Base-by-base conservation (phyloP, 768 basidiomycete genomes). In the Tricholoma flavovirens region DNA sequence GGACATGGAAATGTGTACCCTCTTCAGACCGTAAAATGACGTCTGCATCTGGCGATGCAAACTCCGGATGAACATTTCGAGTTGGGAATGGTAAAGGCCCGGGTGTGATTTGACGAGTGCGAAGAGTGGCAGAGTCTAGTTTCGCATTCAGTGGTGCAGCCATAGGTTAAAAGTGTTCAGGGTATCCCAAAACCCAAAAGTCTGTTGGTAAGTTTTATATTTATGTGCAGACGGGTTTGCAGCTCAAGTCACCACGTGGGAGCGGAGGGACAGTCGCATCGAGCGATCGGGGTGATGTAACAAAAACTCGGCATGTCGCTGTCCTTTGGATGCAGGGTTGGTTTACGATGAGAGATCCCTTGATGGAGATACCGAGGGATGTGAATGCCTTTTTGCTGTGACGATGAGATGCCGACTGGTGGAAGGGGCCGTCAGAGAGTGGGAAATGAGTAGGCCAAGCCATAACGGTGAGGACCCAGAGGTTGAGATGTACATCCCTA, bases 1-100 rank as follows among this genome's bases (percentile, higher is more conserved):
- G 78, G 17, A 86, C 73, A 46, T 77, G 76, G 66, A 86, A 87
- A 51, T 75, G 65, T 26, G 78, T 80, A 2, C 77, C 73, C 49
- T 82, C 76, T 45, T 78, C 58, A 3, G 76, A 76, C 15, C 72
- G 68, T 15, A 77, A 68, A 22, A 71, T 62, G 10, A 73, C 63
- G 54, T 75, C 72, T 14, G 72, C 71, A 40, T 73, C 69, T 21
- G 66, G 61, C 19, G 64, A 62, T 32, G 68, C 67, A 64, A 72
- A 75, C 26, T 60, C 58, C 5, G 66, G 70, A 51, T 71, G 75
- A 61, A 68, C 72, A 40, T 52, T 62, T 22, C 63, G 53, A 19
- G 59, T 5, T 36, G 45, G 43, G 35, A 32, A 48, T n/a, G 50
- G 42, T 9, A 48, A 42, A 51, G 52, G n/a, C n/a, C n/a, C n/a